phyloP scores from a whole-genome alignment of 495 filamentous ascomycete genomes.

The Beverwykella pulmonaria region DNA sequence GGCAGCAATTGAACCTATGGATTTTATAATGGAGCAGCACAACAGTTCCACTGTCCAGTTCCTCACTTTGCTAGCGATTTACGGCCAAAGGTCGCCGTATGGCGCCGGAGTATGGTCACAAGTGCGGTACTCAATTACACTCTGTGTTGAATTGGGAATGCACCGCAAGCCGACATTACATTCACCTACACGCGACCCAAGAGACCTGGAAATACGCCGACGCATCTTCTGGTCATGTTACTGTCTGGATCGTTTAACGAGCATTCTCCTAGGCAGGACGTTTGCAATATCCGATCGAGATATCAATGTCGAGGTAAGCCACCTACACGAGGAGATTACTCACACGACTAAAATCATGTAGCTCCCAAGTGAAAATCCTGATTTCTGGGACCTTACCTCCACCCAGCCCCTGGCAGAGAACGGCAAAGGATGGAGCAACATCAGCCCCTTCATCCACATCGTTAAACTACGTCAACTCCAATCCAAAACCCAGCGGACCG shows the following conservation, averaged over 20 bases:
- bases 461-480: constrained; percentile 27
- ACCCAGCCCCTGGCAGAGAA: constrained; percentile 3
- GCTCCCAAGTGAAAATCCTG: constrained; percentile 18
- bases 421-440: constrained; percentile 19
- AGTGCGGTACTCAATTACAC: constrained; percentile 24
- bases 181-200: constrained; percentile 12
- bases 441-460: constrained; percentile 27
- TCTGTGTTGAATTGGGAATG: constrained; percentile 29
- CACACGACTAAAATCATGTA: neutral
- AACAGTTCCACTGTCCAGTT: constrained; percentile 24
- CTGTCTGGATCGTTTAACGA: constrained; percentile 25
- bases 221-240: constrained; percentile 31
- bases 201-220: constrained; percentile 22
- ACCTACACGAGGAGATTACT: no score
- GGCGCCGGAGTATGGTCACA: constrained; percentile 31
- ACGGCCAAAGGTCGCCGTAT: constrained; percentile 25
- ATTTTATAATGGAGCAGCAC: constrained; percentile 22
- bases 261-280: constrained; percentile 20
- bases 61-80: constrained; percentile 22
- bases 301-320: constrained; percentile 21
- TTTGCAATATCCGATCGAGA: constrained; percentile 30
- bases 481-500: constrained; percentile 22
- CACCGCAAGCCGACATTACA: constrained; percentile 18
- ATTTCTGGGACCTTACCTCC: constrained; percentile 21
- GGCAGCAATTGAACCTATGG: constrained; percentile 27